Conservation (phyloP, 257 asterid species). For the Jaltomata sinuosa region DNA sequence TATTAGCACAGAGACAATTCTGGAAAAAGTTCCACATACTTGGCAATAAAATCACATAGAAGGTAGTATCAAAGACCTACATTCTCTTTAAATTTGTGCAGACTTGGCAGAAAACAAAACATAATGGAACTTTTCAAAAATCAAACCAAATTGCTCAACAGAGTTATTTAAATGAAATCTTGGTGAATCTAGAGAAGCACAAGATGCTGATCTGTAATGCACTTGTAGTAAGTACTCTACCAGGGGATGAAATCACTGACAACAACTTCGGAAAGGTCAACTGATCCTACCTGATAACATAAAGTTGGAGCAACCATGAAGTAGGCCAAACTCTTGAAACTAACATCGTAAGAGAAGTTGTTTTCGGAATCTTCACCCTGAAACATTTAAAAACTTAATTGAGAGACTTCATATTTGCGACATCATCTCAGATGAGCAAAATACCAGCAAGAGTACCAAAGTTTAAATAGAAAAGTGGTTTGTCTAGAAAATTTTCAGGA, state of each 20-base stretch:
- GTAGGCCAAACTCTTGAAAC: conserved; percentile 71
- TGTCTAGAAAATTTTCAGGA: not conserved
- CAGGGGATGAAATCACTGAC: not conserved
- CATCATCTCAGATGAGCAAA: not conserved
- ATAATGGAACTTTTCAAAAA: not conserved
- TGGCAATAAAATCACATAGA: not conserved
- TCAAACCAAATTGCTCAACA: not conserved
- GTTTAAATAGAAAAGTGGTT: not conserved
- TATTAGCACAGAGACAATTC: not conserved
- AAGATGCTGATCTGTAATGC: not conserved
- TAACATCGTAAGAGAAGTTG: conserved; percentile 49
- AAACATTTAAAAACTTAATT: conserved; percentile 1
- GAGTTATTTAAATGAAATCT: not conserved
- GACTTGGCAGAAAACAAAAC: not conserved
- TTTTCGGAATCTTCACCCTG: conserved; percentile 57
- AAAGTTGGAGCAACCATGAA: conserved; percentile 95
- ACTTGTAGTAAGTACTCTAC: not conserved
- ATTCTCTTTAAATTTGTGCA: not conserved
- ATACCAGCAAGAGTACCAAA: not conserved
- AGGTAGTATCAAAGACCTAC: not conserved
- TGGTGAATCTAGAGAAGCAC: not conserved
- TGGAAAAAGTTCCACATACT: not conserved
- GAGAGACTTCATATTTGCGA: not conserved
- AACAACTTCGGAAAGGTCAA: not conserved
- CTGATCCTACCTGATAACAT: conserved; percentile 77